Conservation (phyloP, 345 rosid genomes). For the Salix koriyanagi region DNA sequence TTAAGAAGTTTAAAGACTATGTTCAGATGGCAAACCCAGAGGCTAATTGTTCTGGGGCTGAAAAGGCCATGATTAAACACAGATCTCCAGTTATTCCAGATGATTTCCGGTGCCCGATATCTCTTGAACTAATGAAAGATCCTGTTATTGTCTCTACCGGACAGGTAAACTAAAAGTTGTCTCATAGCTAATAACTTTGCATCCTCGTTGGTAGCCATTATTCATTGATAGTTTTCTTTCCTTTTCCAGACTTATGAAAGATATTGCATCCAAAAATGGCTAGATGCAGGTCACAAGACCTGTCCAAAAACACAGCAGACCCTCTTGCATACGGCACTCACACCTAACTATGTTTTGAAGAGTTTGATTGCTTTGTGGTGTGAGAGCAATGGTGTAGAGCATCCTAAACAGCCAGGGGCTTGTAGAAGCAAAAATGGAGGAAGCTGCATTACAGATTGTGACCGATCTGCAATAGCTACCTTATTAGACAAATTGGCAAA, state of each 20-base stretch:
- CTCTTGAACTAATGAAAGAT: conserved; percentile 96
- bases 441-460: conserved; percentile 71
- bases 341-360: conserved; percentile 88
- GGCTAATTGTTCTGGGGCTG: conserved; percentile 42
- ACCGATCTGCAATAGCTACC: conserved; percentile 56
- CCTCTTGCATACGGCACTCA: conserved; percentile 70
- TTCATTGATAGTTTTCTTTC: conserved; percentile 14
- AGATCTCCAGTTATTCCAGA: conserved; percentile 95
- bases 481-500: conserved; percentile 59
- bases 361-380: conserved; percentile 95
- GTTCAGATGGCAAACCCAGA: conserved; percentile 54
- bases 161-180: conserved; percentile 48
- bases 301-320: conserved; percentile 99
- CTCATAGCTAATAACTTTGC: conserved; percentile 3
- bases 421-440: conserved; percentile 50
- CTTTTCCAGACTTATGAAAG: conserved; percentile 90
- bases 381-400: conserved; percentile 88
- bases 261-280: conserved; percentile 92
- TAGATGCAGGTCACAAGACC: conserved; percentile 90
- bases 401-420: conserved; percentile 71
- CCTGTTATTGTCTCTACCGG: conserved; percentile 98
- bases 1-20: conserved; percentile 63
- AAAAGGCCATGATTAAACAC: conserved; percentile 48
- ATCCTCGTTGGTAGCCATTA: conserved; percentile 5
- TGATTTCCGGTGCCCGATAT: conserved; percentile 95